These are phyloP conservation scores for Raddia guianensis DNA, from an alignment of 176 grass and related monocot genomes.

Conservation along the genomic window DNA sequence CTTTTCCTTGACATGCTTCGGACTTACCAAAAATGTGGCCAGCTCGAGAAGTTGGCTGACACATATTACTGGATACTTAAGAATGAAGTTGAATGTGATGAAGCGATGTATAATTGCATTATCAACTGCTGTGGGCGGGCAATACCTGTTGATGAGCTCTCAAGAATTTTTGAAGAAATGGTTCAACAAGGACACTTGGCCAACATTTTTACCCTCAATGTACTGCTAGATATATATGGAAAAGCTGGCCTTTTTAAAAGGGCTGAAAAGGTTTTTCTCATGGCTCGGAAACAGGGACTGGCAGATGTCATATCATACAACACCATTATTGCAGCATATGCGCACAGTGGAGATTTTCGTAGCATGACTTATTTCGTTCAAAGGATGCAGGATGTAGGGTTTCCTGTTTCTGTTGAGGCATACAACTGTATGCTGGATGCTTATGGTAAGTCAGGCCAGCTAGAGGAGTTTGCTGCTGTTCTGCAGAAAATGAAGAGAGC, in stretches of 20 bases:
- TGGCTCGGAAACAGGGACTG: slow-evolving; percentile 74
- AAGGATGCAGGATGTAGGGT: slow-evolving; percentile 71
- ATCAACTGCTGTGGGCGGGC: too few relatives aligned
- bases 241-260: slow-evolving; percentile 72
- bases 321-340: slow-evolving; percentile 84
- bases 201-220: too few relatives aligned
- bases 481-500: slow-evolving; percentile 85
- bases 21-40: slow-evolving; percentile 69
- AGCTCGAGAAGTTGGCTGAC: slow-evolving; percentile 74
- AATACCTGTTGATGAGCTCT: too few relatives aligned
- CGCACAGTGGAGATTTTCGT: slow-evolving; percentile 58
- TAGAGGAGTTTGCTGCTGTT: slow-evolving; percentile 74
- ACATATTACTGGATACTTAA: slow-evolving; percentile 86
- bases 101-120: slow-evolving; percentile 90
- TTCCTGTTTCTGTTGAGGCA: slow-evolving; percentile 73
- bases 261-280: slow-evolving; percentile 71
- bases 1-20: slow-evolving; percentile 91
- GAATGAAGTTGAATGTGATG: slow-evolving; percentile 68
- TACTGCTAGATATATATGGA: slow-evolving; percentile 89
- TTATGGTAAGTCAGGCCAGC: slow-evolving; percentile 72
- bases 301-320: slow-evolving; percentile 83
- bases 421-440: slow-evolving; percentile 92
- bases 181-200: too few relatives aligned
- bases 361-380: slow-evolving; percentile 67
- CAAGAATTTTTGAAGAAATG: too few relatives aligned